Evolutionary conservation across 192 early-diverging fungal genomes (phyloP).

Genomic region (Coemansia sp.): DNA sequence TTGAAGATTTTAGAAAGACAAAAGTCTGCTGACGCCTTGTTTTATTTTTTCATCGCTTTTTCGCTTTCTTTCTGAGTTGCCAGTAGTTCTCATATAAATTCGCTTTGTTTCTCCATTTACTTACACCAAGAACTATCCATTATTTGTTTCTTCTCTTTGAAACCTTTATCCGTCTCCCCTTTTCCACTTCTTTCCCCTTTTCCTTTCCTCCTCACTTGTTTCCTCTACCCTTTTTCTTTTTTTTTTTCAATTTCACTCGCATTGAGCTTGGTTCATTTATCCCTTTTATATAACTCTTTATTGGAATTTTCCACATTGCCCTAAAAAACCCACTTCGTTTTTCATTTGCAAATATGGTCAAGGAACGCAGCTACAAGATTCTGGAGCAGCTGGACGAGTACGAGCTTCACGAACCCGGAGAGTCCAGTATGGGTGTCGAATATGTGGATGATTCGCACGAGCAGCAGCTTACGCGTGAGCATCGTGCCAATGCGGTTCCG

Average conservation of each 20-base stretch:
- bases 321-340: not conserved
- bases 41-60: not conserved
- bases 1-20: not conserved
- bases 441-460: constrained; percentile 23
- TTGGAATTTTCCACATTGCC: too few species aligned
- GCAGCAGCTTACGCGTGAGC: constrained; percentile 30
- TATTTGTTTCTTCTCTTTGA: not conserved
- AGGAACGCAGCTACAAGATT: constrained; percentile 54
- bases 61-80: constrained; percentile 1
- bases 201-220: not conserved
- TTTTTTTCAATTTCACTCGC: not conserved
- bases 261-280: constrained; percentile 11
- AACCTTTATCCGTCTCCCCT: not conserved
- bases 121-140: not conserved
- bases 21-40: not conserved
- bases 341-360: constrained; percentile 19
- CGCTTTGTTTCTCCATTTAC: not conserved
- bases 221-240: not conserved
- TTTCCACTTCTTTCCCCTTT: not conserved
- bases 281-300: constrained; percentile 12
- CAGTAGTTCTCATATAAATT: not conserved
- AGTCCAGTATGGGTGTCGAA: constrained; percentile 19
- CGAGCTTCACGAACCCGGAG: constrained; percentile 42
- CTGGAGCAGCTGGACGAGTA: constrained; percentile 54
- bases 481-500: constrained; percentile 36